Base-by-base conservation (phyloP, 345 rosid genomes). In the Bretschneidera sinensis region DNA sequence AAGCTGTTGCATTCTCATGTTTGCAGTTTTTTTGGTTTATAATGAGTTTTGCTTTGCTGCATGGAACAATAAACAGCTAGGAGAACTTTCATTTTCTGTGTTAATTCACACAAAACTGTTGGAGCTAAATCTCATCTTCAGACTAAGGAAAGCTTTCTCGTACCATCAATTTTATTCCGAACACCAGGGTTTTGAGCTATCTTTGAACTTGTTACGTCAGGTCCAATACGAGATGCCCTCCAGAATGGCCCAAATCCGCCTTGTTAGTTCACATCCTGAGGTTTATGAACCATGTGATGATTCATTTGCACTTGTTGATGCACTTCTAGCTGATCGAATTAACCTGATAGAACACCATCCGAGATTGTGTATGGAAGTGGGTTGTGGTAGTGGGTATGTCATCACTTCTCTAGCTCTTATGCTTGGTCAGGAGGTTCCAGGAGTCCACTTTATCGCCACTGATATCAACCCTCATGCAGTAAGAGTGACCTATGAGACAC, bases 261-360 rank as follows among this genome's bases (percentile, higher is more conserved):
- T 83, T 24, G 85, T 86, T 59, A 81, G 95, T 62, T 85, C 97
- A 17, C 92, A 94, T 60, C 85, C 81, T 0, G 92, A 94, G 68
- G 97, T 90, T 54, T 94, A 90, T 13, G 92, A 90, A 55, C 96
- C 97, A 25, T 90, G 99, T 56, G 95, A 94, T 54, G 96, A 91
- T 70, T 94, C 99, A 54, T 94, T 90, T 63, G 92, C 92, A 1
- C 64, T 86, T 48, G 97, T 94, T 1, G 96, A 94, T 48, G 97
- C 92, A 35, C 83, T 94, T 70, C 80, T 91, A 10, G 87, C 89
- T 11, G 97, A 86, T 61, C 71, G 71, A 35, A 59, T 66, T 16
- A 78, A 88, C 62, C 59, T 91, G 17, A 43, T 91, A 58, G 81
- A 76, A 21, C 95, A 80, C 63, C 67, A 65, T 43, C 97, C 97